Conservation (phyloP, 305 asterid species). For the Stenogyne calaminthoides region DNA sequence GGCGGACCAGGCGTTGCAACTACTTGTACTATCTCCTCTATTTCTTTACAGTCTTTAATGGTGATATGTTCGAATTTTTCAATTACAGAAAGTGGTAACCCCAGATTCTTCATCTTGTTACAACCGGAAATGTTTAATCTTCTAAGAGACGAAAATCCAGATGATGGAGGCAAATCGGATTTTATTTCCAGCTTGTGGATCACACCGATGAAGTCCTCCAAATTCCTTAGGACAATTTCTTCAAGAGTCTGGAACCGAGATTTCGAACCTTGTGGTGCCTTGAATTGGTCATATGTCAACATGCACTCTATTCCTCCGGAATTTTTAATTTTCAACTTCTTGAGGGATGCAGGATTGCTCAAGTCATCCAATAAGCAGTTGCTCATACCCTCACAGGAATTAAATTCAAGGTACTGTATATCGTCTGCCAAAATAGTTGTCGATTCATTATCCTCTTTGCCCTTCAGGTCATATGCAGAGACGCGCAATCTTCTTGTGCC, state of each 20-base stretch:
- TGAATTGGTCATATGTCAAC: neutral
- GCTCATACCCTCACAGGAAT: neutral
- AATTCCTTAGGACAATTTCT: neutral
- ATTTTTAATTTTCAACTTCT: neutral
- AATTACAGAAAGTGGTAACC: neutral
- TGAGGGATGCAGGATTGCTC: neutral
- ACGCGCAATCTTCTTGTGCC: neutral
- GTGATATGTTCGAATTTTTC: neutral
- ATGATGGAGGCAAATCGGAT: neutral
- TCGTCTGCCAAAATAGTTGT: neutral
- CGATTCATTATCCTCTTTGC: neutral
- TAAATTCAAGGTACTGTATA: neutral
- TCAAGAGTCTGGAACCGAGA: neutral
- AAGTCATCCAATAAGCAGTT: constrained; percentile 11
- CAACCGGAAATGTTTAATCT: neutral
- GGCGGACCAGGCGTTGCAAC: neutral
- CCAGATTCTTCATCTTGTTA: constrained; percentile 20
- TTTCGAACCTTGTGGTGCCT: neutral
- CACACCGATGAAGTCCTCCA: constrained; percentile 1
- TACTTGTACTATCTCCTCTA: constrained; percentile 9
- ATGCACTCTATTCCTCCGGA: constrained; percentile 11
- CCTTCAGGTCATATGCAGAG: neutral
- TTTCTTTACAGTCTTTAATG: neutral
- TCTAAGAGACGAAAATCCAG: constrained; percentile 8
- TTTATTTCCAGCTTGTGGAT: neutral